A percentile compares a stretch with the other conserved stretches of the same genome.
These are phyloP conservation scores for Cyberlindnera veronae DNA, from an alignment of 805 yeast species.

Conservation along the genomic window DNA sequence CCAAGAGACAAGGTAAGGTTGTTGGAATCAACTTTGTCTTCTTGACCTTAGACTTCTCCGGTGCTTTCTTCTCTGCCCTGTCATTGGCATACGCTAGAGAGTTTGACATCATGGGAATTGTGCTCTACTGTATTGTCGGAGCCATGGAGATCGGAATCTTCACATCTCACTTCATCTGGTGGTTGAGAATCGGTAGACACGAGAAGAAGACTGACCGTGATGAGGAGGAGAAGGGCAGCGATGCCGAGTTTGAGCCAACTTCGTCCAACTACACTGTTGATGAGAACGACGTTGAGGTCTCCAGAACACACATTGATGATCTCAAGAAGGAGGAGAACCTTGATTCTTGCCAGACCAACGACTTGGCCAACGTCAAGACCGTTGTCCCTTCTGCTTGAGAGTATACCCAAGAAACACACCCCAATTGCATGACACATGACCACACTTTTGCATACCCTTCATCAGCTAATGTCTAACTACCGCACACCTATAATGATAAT, in stretches of 20 bases:
- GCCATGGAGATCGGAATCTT: constrained; percentile 76
- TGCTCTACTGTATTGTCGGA: constrained; percentile 71
- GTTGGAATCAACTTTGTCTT: constrained; percentile 87
- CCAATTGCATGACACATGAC: too few relatives aligned
- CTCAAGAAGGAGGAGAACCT: constrained; percentile 1
- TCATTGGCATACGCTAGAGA: constrained; percentile 62
- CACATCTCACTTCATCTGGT: constrained; percentile 69
- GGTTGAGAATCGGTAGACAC: constrained; percentile 37
- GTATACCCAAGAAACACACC: too few relatives aligned
- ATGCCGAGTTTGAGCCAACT: background rate
- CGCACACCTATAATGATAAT: too few relatives aligned
- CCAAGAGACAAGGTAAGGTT: constrained; percentile 77
- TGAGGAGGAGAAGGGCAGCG: constrained; percentile 6
- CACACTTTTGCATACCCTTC: too few relatives aligned
- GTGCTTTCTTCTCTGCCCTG: constrained; percentile 75
- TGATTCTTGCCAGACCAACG: background rate
- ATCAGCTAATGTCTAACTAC: too few relatives aligned
- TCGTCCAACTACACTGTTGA: background rate
- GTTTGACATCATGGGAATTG: constrained; percentile 75
- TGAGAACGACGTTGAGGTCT: background rate
- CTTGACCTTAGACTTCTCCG: constrained; percentile 68
- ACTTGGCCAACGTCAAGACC: background rate
- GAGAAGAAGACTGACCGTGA: constrained; percentile 1
- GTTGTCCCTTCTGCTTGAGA: too few relatives aligned
- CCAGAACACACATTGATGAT: constrained; percentile 3